Conservation (phyloP, 2,329 filamentous ascomycete genomes). For the Ophiostoma fasciatum region DNA sequence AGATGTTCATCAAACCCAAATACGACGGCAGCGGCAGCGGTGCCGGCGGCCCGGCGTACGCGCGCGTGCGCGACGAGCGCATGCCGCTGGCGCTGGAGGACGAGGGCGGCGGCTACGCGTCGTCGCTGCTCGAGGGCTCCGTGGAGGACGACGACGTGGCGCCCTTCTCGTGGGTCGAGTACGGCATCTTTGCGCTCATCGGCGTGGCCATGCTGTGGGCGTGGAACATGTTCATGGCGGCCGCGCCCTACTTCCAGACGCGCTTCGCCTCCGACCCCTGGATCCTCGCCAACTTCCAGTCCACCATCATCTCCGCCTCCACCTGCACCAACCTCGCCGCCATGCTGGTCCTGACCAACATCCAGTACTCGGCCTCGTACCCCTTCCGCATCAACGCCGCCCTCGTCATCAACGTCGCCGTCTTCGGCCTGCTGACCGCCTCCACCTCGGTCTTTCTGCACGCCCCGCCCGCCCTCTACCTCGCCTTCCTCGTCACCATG, state of each 20-base stretch:
- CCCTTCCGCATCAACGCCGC: conserved; percentile 69
- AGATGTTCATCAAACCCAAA: conserved; percentile 17
- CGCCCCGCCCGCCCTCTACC: conserved; percentile 51
- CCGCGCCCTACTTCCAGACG: conserved; percentile 79
- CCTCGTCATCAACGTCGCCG: conserved; percentile 59
- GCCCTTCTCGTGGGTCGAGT: conserved; percentile 74
- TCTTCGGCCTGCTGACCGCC: conserved; percentile 64
- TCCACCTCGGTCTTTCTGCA: conserved; percentile 59
- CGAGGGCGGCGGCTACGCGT: conserved; percentile 13
- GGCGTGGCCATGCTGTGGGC: conserved; percentile 96
- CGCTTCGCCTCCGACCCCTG: conserved; percentile 59
- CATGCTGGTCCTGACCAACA: conserved; percentile 62
- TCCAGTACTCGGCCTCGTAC: conserved; percentile 75
- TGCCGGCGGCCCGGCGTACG: conserved; percentile 20
- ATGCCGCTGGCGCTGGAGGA: conserved; percentile 16
- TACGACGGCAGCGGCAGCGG: conserved; percentile 16
- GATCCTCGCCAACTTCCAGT: conserved; percentile 73
- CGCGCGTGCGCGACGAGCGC: conserved; percentile 15
- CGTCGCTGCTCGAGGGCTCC: conserved; percentile 16
- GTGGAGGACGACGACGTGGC: conserved; percentile 18
- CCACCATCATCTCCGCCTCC: conserved; percentile 74
- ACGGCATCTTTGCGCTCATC: conserved; percentile 68
- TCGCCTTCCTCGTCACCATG: conserved; percentile 68
- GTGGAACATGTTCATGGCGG: conserved; percentile 98
- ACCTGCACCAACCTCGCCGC: conserved; percentile 67